Conservation (phyloP, 495 filamentous ascomycete genomes). For the Lichina pygmaea region DNA sequence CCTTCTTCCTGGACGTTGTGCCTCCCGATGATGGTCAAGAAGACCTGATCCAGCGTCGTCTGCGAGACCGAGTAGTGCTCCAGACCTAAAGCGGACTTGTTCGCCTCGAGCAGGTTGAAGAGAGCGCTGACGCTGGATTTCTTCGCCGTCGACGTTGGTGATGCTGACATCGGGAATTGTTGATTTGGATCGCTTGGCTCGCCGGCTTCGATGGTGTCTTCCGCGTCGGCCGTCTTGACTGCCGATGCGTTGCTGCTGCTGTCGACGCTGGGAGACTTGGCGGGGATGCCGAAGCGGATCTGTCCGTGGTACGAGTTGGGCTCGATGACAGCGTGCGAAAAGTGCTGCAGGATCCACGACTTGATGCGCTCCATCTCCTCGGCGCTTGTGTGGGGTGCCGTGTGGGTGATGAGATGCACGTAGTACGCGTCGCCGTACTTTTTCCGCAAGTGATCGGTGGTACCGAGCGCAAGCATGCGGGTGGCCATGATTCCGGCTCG, state of each 20-base stretch:
- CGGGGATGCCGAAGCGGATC: constrained; percentile 47
- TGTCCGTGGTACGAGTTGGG: constrained; percentile 59
- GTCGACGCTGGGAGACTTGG: constrained; percentile 6
- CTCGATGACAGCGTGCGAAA: constrained; percentile 35
- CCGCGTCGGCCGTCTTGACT: not conserved
- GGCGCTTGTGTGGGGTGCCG: constrained; percentile 38
- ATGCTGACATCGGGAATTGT: not conserved
- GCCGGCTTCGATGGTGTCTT: constrained; percentile 1
- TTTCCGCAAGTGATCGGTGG: constrained; percentile 26
- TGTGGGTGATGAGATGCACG: constrained; percentile 44
- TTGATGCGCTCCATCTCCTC: constrained; percentile 37
- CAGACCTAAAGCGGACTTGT: constrained; percentile 35
- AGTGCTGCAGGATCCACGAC: constrained; percentile 27
- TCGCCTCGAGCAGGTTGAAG: constrained; percentile 42
- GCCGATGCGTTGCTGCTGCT: not conserved
- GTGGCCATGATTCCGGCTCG: constrained; percentile 46
- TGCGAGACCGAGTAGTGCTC: constrained; percentile 59
- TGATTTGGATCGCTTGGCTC: constrained; percentile 6
- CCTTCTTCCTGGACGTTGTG: constrained; percentile 50
- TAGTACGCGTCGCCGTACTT: constrained; percentile 34
- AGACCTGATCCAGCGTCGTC: constrained; percentile 70
- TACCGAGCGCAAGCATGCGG: constrained; percentile 43
- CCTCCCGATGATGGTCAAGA: constrained; percentile 50
- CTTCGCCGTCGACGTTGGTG: not conserved
- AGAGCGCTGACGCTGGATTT: constrained; percentile 25